These are phyloP conservation scores for Magnolia changhungtana DNA, from an alignment of 164 flowering plant genomes.

Conservation along the genomic window DNA sequence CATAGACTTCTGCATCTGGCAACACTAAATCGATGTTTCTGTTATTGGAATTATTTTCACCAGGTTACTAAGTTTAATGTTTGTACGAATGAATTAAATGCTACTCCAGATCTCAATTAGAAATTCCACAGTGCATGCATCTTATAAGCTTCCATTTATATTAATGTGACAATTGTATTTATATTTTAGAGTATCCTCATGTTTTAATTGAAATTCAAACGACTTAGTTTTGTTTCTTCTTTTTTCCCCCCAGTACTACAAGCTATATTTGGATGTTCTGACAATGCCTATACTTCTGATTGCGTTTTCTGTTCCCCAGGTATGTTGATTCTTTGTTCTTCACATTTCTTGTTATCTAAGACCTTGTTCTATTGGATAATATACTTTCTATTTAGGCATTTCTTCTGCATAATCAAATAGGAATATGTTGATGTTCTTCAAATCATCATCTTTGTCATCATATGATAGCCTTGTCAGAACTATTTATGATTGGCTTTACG, in stretches of 20 bases:
- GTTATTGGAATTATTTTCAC: too few relatives aligned
- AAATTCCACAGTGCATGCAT: too few relatives aligned
- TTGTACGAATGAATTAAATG: too few relatives aligned
- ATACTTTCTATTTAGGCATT: not conserved
- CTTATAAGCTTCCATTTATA: too few relatives aligned
- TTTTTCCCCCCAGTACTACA: constrained; percentile 59
- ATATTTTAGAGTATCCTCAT: too few relatives aligned
- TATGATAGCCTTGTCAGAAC: not conserved
- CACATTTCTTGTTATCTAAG: constrained; percentile 4
- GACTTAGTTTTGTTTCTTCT: not conserved
- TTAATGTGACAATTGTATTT: too few relatives aligned
- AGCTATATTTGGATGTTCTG: constrained; percentile 51
- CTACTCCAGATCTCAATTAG: too few relatives aligned
- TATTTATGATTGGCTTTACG: not conserved
- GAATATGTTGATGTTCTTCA: not conserved
- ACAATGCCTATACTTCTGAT: constrained; percentile 48
- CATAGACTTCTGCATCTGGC: too few relatives aligned
- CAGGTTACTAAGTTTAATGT: too few relatives aligned
- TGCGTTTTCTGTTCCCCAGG: constrained; percentile 71
- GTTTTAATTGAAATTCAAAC: too few relatives aligned
- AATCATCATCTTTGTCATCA: not conserved
- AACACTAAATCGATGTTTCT: too few relatives aligned
- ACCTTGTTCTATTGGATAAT: not conserved
- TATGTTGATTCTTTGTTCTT: constrained; percentile 14
- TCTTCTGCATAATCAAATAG: not conserved